phyloP scores from a whole-genome alignment of 2,329 filamentous ascomycete species.

The Pseudogymnoascus destructans region DNA sequence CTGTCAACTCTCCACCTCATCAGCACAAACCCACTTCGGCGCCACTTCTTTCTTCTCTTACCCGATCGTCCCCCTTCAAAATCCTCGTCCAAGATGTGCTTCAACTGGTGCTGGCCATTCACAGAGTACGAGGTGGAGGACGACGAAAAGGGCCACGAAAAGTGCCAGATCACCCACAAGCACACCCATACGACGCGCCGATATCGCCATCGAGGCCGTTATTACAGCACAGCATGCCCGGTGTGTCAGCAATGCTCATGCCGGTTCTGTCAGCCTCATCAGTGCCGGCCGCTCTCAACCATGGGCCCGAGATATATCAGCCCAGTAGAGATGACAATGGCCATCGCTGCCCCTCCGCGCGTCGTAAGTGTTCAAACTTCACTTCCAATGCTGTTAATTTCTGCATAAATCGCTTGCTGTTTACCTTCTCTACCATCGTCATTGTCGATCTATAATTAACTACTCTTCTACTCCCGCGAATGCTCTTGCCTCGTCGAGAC shows the following conservation, averaged over 20 bases:
- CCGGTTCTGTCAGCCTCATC: background rate
- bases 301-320: background rate
- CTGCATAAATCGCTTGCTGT: background rate
- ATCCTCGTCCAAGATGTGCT: background rate
- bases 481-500: background rate
- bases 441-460: background rate
- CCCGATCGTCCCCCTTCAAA: background rate
- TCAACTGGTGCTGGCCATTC: slow-evolving; percentile 6
- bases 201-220: background rate
- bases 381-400: background rate
- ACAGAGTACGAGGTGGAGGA: background rate
- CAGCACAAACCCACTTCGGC: background rate
- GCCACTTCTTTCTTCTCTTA: background rate
- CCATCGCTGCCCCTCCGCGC: background rate
- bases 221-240: background rate
- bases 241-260: background rate
- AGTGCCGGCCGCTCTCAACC: background rate
- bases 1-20: background rate
- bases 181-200: background rate
- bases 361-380: background rate
- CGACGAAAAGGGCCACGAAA: background rate
- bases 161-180: slow-evolving; percentile 1
- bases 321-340: background rate
- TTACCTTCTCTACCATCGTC: background rate
- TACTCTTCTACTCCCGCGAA: background rate